Evolutionary conservation across 331 rosid genomes (phyloP), one percentile per base, ranked within the genome.

Genomic region (Quercus lobata): DNA sequence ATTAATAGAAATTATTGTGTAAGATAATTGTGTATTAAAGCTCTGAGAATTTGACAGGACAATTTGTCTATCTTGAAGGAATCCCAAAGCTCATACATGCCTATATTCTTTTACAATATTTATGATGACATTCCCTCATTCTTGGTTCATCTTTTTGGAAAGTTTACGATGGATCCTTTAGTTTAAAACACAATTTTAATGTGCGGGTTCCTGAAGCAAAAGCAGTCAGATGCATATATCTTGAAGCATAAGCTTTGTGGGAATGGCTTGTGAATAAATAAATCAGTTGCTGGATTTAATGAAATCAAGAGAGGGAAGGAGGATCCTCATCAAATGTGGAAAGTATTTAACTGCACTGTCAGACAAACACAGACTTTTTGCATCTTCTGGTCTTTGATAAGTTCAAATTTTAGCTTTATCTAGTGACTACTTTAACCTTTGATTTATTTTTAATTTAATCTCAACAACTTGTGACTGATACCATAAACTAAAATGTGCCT

Each of bases 391-490:
- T 65, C 9, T 41, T 65, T 65, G 14, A 30, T 65, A 30, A 17
- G 71, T 32, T 32, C 7, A 30, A 30, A 7, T 65, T 30, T 30
- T n/a, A 30, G 71, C 24, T 10, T 49, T 62, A 17, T 30, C 7
- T 17, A 29, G 46, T 29, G 34, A 62, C 34, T 6, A 30, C 32
- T 24, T 30, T 65, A 24, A 30, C 21, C 32, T 15, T 5, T 17
- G 10, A 17, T 32, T 18, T 8, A 19, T 18, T 8, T 7, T 19
- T 24, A 19, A 44, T 60, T 41, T 6, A 25, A 62, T 76, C 62
- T 79, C 17, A 70, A 79, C 8, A 61, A 65, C 71, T 74, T 77
- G 63, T 72, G 57, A 70, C 78, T 18, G 46, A 22, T 60, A 81
- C 34, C 21, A 14, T 58, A 35, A 65, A 62, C 34, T 74, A 55